Base-by-base conservation (phyloP, 805 yeast species). In the Ogataea pignaliae region DNA sequence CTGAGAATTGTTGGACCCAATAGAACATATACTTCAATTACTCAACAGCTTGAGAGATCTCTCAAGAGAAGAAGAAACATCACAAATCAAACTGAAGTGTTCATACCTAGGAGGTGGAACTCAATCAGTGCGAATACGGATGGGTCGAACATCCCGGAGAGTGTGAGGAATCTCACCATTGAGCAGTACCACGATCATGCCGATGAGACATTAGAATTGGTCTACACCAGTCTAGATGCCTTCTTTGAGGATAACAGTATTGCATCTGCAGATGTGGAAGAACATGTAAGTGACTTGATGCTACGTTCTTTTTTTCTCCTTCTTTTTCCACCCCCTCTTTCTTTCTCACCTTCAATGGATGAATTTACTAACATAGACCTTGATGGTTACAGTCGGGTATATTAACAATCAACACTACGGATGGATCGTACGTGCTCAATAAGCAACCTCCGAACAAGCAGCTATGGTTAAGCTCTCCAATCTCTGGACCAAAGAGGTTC, bases 401-500 rank as follows among this genome's bases (percentile, higher is more conserved):
- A 9, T 64, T 93, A 65, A 81, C 91, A 1, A 62, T 93, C 45
- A 78, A 72, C 7, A 87, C 91, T 3, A 76, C 81, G 1, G 69
- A 71, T 14, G 98, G 97, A 1, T 77, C 90, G 0, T 93, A 93
- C 60, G 96, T 93, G 28, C 83, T 93, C 59, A 93, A 93, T 69
- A 91, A 89, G 60, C 98, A 93, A 66, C 99, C 99, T 1, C 97
- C 99, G 3, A 93, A 89, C 66, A 85, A 87, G 65, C 99, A 93
- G 63, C 84, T 93, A 29, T 93, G 99, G 99, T 73, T 91, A 42
- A 80, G 95, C 46, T 85, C 96, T 36, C 99, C 99, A 0, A 59
- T 88, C 3, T 85, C 95, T 8, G 99, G 99, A 0, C 99, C 99
- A 6, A 88, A 89, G 59, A 68, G 85, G 52, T 85, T 79, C 57